Conservation (phyloP, 768 basidiomycete species). For the Termitomyces titanicus region DNA sequence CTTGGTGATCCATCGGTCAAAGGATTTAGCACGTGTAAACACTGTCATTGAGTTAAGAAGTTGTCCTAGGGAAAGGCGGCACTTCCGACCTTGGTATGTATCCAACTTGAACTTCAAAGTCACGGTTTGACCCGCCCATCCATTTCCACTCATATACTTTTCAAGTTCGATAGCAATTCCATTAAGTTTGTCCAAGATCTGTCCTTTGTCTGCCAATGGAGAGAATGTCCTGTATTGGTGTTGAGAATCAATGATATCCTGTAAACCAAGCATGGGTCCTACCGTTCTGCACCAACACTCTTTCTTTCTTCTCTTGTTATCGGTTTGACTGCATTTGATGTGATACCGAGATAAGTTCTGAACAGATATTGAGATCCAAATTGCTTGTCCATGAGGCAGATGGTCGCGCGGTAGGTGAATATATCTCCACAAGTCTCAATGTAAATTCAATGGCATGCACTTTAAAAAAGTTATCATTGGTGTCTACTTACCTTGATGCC, state of each 20-base stretch:
- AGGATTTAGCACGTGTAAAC: slow-evolving; percentile 81
- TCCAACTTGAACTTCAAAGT: slow-evolving; percentile 93
- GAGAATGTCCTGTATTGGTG: slow-evolving; percentile 63
- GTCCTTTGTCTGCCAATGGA: slow-evolving; percentile 57
- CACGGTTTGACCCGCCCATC: slow-evolving; percentile 86
- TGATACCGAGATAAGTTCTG: slow-evolving; percentile 80
- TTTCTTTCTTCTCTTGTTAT: slow-evolving; percentile 79
- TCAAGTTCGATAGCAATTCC: slow-evolving; percentile 81
- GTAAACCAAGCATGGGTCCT: slow-evolving; percentile 1
- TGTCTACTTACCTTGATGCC: slow-evolving; percentile 66
- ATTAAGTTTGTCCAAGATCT: slow-evolving; percentile 73
- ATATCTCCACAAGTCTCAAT: slow-evolving; percentile 88
- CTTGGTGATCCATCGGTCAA: slow-evolving; percentile 71
- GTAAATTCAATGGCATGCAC: not conserved
- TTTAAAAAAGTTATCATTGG: not conserved
- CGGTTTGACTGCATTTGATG: slow-evolving; percentile 78
- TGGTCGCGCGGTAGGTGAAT: slow-evolving; percentile 62
- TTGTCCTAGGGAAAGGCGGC: not conserved
- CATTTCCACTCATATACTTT: slow-evolving; percentile 70
- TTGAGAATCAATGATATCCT: not conserved
- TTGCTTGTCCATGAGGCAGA: slow-evolving; percentile 85
- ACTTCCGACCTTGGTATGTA: slow-evolving; percentile 68
- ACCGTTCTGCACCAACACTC: slow-evolving; percentile 92
- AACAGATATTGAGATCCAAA: slow-evolving; percentile 78
- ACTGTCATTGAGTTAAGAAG: slow-evolving; percentile 32